Evolutionary conservation across 805 yeast genomes (phyloP).

Genomic region (Teunomyces barrocoloradensis): DNA sequence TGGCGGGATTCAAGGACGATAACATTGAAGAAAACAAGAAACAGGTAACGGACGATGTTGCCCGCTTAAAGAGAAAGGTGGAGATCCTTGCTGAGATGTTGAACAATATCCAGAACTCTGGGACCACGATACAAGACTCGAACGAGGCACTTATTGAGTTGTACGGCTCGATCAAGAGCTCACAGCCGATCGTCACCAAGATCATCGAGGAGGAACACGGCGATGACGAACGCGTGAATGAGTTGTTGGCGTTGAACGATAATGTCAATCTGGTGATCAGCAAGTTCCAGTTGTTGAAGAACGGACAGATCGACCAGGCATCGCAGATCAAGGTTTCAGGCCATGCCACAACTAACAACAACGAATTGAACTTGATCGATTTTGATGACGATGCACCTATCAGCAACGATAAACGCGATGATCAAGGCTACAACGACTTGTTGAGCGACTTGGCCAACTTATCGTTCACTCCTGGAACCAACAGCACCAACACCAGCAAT

Average conservation of each 20-base stretch:
- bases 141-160: slow-evolving; percentile 81
- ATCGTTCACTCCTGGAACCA: slow-evolving; percentile 44
- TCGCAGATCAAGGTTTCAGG: slow-evolving; percentile 37
- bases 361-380: slow-evolving; percentile 41
- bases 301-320: slow-evolving; percentile 50
- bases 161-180: slow-evolving; percentile 70
- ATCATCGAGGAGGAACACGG: slow-evolving; percentile 80
- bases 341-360: slow-evolving; percentile 16
- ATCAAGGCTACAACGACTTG: slow-evolving; percentile 59
- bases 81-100: slow-evolving; percentile 89
- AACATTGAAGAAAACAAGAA: slow-evolving; percentile 69
- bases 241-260: slow-evolving; percentile 70
- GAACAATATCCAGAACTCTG: slow-evolving; percentile 41
- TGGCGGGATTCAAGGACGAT: slow-evolving; percentile 96
- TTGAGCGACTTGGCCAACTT: slow-evolving; percentile 68
- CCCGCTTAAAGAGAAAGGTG: slow-evolving; percentile 78
- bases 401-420: slow-evolving; percentile 29
- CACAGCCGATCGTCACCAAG: slow-evolving; percentile 83
- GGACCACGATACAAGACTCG: slow-evolving; percentile 36
- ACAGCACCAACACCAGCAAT: slow-evolving; percentile 8
- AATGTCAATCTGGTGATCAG: slow-evolving; percentile 64
- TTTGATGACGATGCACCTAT: slow-evolving; percentile 43
- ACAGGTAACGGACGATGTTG: slow-evolving; percentile 78
- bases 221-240: slow-evolving; percentile 60
- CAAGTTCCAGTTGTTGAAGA: slow-evolving; percentile 63